A percentile compares a stretch with the other conserved stretches of the same genome.
These are phyloP conservation scores for Incumbomyces delicatus DNA, from an alignment of 2,329 filamentous ascomycete genomes.

Conservation along the genomic window DNA sequence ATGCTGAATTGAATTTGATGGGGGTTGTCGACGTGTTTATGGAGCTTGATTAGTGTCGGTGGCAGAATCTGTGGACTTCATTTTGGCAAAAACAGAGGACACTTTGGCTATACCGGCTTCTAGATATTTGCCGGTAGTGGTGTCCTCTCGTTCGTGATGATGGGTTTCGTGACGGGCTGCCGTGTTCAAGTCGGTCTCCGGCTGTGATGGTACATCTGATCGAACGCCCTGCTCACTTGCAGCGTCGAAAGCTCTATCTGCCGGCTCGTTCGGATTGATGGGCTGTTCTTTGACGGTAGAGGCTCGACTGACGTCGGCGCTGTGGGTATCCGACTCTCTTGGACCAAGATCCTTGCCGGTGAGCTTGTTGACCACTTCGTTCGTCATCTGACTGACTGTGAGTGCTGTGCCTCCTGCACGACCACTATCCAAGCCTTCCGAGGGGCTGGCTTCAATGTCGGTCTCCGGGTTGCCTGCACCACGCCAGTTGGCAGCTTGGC, in stretches of 20 bases:
- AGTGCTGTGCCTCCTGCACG: slow-evolving; percentile 11
- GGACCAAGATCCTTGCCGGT: slow-evolving; percentile 57
- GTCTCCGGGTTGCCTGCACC: slow-evolving; percentile 38
- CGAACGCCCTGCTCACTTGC: slow-evolving; percentile 31
- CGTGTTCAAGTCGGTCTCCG: slow-evolving; percentile 6
- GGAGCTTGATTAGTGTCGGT: no score
- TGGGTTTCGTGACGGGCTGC: not conserved
- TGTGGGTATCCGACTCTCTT: slow-evolving; percentile 54
- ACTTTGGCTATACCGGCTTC: slow-evolving; percentile 15
- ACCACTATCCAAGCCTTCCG: slow-evolving; percentile 15
- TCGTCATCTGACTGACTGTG: slow-evolving; percentile 15
- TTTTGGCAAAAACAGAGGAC: slow-evolving; percentile 14
- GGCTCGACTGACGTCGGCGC: slow-evolving; percentile 59
- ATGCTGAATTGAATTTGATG: no score
- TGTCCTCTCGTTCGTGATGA: slow-evolving; percentile 11
- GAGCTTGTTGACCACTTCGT: slow-evolving; percentile 29
- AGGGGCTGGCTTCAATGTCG: slow-evolving; percentile 17
- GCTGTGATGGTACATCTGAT: slow-evolving; percentile 24
- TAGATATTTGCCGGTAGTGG: slow-evolving; percentile 9
- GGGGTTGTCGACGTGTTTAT: no score
- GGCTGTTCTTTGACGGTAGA: slow-evolving; percentile 51
- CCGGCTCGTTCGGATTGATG: slow-evolving; percentile 1
- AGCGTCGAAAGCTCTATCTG: slow-evolving; percentile 12
- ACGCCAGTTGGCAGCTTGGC: slow-evolving; percentile 64
- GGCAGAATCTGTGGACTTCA: slow-evolving; percentile 9